phyloP scores from a whole-genome alignment of 208 protist genomes.

The Jaenimonas drosophilae region DNA sequence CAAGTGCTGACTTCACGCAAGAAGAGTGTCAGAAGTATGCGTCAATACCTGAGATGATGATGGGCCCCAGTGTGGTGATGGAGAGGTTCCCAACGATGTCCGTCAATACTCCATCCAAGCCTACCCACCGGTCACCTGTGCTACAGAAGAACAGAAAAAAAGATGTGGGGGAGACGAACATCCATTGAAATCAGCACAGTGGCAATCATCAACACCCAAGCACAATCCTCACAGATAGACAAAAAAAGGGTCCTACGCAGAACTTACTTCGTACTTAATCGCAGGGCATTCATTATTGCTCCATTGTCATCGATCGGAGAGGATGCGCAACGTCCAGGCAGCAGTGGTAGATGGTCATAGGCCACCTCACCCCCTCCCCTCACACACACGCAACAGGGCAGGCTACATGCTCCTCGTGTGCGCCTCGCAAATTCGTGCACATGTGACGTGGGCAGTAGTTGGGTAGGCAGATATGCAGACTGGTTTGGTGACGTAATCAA shows the following conservation, averaged over 20 bases:
- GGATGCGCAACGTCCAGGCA: too few relatives aligned
- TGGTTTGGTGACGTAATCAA: constrained; percentile 69
- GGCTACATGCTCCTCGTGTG: constrained; percentile 13
- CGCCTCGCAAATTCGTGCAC: constrained; percentile 66
- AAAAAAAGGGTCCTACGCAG: too few relatives aligned
- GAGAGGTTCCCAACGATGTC: too few relatives aligned
- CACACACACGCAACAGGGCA: neutral
- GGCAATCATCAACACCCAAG: neutral
- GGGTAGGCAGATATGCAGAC: constrained; percentile 73
- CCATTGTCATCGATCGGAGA: too few relatives aligned
- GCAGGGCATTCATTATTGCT: too few relatives aligned
- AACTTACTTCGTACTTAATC: too few relatives aligned
- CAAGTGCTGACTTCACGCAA: too few relatives aligned
- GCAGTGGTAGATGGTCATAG: too few relatives aligned
- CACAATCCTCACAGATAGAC: neutral
- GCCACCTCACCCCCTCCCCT: constrained; percentile 12
- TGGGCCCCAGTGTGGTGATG: too few relatives aligned
- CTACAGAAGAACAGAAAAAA: constrained; percentile 7
- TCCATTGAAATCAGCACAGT: neutral
- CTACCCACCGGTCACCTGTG: neutral
- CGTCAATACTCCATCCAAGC: too few relatives aligned
- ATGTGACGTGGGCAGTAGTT: constrained; percentile 66
- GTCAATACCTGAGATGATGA: too few relatives aligned
- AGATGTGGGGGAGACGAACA: neutral
- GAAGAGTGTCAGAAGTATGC: too few relatives aligned